Conservation (phyloP, 306 rosid genomes). For the Prunus armeniaca region DNA sequence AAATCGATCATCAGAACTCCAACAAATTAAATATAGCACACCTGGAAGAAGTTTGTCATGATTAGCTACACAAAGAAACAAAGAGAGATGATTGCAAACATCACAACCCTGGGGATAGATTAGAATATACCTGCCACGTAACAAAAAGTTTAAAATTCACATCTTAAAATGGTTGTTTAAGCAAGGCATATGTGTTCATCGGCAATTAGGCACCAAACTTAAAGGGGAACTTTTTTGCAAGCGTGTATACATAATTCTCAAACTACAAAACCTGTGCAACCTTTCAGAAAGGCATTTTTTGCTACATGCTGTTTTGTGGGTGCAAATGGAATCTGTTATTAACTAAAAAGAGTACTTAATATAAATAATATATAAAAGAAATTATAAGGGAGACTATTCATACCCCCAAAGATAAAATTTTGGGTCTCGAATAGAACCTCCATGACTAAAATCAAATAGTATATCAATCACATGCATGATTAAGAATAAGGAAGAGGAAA, state of each 20-base stretch:
- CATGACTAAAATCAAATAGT: not conserved
- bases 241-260: not conserved
- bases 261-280: not conserved
- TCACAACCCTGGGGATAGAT: constrained; percentile 99
- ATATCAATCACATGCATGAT: not conserved
- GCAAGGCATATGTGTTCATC: not conserved
- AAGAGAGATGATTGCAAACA: constrained; percentile 95
- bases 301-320: not conserved
- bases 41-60: constrained; percentile 99
- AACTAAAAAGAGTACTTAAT: not conserved
- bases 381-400: not conserved
- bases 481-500: not conserved
- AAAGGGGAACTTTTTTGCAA: not conserved
- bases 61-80: constrained; percentile 96
- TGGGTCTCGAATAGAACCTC: not conserved
- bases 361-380: not conserved
- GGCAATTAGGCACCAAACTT: not conserved
- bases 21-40: constrained; percentile 21
- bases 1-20: constrained; percentile 15
- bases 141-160: constrained; percentile 20
- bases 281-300: not conserved
- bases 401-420: not conserved
- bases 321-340: not conserved
- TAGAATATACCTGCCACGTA: constrained; percentile 82
- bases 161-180: not conserved